Percentiles rank a stretch among this genome's conserved stretches.
phyloP scores from a whole-genome alignment of 305 asterid species.

The Nicotiana rustica region DNA sequence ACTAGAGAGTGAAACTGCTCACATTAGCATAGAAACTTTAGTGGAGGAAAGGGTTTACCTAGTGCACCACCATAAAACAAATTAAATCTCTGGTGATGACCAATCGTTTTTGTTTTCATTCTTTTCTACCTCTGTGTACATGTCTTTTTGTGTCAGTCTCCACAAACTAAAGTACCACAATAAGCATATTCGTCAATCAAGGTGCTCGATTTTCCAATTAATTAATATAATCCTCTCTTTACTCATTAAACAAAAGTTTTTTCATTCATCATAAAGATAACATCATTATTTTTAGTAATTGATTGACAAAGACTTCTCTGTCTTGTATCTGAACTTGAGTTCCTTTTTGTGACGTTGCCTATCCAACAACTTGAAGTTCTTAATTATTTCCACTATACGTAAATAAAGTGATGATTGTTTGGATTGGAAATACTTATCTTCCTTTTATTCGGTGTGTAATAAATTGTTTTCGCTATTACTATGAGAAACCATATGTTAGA shows the following conservation, averaged over 20 bases:
- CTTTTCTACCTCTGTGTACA: background rate
- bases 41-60: slow-evolving; percentile 1
- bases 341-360: background rate
- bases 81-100: slow-evolving; percentile 22
- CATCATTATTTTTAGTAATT: background rate
- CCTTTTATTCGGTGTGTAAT: background rate
- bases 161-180: slow-evolving; percentile 27
- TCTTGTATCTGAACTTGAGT: background rate
- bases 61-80: slow-evolving; percentile 24
- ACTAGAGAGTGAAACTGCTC: background rate
- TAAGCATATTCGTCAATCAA: slow-evolving; percentile 26
- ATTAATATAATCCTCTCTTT: background rate
- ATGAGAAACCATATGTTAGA: background rate
- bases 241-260: background rate
- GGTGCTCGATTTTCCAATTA: background rate
- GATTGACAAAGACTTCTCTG: background rate
- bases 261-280: background rate
- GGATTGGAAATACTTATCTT: background rate
- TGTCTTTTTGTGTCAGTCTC: slow-evolving; percentile 17
- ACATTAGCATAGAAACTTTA: background rate
- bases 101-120: background rate
- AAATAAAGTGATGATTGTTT: background rate
- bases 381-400: slow-evolving; percentile 1
- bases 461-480: too few species aligned
- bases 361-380: slow-evolving; percentile 7